Conservation (phyloP, 306 rosid genomes). For the Rubus idaeus region DNA sequence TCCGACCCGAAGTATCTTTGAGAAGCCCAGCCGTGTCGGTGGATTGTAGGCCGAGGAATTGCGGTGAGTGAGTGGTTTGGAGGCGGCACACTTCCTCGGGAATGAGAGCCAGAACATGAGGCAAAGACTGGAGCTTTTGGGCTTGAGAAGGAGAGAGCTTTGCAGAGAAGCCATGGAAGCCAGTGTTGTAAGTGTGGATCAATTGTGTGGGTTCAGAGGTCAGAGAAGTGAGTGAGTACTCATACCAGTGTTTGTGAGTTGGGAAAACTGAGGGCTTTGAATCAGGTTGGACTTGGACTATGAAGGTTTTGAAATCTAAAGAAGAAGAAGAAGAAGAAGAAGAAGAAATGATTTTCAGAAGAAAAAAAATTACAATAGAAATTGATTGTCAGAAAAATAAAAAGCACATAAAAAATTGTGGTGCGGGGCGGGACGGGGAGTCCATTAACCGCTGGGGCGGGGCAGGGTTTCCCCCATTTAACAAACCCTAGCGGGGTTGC, state of each 20-base stretch:
- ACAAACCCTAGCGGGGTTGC: too few species aligned
- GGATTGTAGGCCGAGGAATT: conserved; percentile 69
- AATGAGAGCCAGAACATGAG: conserved; percentile 53
- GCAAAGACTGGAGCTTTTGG: conserved; percentile 36
- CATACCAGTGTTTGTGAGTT: conserved; percentile 72
- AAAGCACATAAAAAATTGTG: too few species aligned
- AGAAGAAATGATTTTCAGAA: background rate
- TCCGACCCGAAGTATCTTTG: conserved; percentile 87
- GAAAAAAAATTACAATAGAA: too few species aligned
- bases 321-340: conserved; percentile 16
- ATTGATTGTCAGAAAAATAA: too few species aligned
- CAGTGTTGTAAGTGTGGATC: conserved; percentile 66
- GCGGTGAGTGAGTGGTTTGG: conserved; percentile 89
- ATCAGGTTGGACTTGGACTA: conserved; percentile 61
- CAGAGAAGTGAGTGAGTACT: conserved; percentile 58
- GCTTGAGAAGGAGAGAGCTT: conserved; percentile 60
- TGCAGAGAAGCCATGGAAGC: conserved; percentile 79
- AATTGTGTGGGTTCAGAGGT: conserved; percentile 11
- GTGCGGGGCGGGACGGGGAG: too few species aligned
- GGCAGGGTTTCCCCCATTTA: too few species aligned
- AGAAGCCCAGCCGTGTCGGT: conserved; percentile 67
- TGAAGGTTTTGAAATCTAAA: conserved; percentile 49
- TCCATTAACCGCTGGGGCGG: too few species aligned
- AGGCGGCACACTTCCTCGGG: conserved; percentile 69
- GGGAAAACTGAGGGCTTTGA: conserved; percentile 81